A percentile compares a stretch with the other conserved stretches of the same genome.
Conservation (phyloP, 2,329 filamentous ascomycete genomes). For the Drechslerella coelobrocha region DNA sequence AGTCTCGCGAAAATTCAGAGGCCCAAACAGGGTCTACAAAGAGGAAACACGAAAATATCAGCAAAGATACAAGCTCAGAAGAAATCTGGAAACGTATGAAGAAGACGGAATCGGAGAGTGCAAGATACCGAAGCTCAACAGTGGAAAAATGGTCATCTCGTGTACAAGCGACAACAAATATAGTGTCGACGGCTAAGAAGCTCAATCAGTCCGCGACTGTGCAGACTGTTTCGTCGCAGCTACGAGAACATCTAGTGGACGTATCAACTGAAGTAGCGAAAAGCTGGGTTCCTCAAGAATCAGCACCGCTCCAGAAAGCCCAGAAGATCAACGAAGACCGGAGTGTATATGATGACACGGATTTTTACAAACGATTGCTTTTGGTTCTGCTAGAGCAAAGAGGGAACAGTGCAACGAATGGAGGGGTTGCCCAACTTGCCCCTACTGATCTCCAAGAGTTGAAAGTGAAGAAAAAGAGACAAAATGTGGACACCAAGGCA, state of each 20-base stretch:
- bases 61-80: slow-evolving; percentile 12
- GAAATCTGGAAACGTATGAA: slow-evolving; percentile 52
- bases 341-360: slow-evolving; percentile 85
- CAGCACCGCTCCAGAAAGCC: slow-evolving; percentile 44
- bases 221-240: slow-evolving; percentile 71
- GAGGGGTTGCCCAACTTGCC: slow-evolving; percentile 67
- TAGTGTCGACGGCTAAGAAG: slow-evolving; percentile 65
- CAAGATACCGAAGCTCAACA: slow-evolving; percentile 71
- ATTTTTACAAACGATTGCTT: slow-evolving; percentile 91
- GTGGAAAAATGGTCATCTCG: slow-evolving; percentile 92
- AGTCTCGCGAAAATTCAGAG: slow-evolving; percentile 60
- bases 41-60: slow-evolving; percentile 65
- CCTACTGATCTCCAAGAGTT: slow-evolving; percentile 58
- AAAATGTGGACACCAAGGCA: slow-evolving; percentile 87
- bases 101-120: slow-evolving; percentile 64
- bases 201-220: slow-evolving; percentile 66
- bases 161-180: slow-evolving; percentile 67
- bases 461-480: slow-evolving; percentile 72
- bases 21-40: slow-evolving; percentile 59
- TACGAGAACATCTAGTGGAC: slow-evolving; percentile 74
- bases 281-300: slow-evolving; percentile 51
- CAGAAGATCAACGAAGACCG: slow-evolving; percentile 65
- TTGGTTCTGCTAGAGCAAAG: slow-evolving; percentile 93
- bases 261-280: slow-evolving; percentile 74
- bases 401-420: slow-evolving; percentile 66